These are phyloP conservation scores for Physcomitrellopsis africana DNA, from an alignment of 225 moss, liverwort and hornwort species.

Conservation along the genomic window DNA sequence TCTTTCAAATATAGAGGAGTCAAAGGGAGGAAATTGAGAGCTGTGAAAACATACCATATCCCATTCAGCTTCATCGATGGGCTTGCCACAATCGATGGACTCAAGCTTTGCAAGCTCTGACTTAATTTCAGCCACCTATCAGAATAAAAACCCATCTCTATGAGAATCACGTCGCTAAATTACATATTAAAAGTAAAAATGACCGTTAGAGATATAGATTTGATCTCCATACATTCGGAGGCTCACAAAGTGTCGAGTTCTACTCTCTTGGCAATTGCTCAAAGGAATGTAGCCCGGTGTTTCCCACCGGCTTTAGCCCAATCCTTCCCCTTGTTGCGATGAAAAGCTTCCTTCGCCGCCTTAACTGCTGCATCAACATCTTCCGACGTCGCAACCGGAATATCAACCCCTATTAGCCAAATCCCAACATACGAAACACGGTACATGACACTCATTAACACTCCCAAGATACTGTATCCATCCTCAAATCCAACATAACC, in stretches of 20 bases:
- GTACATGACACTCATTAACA: neutral
- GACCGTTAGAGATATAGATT: neutral
- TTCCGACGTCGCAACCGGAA: constrained; percentile 77
- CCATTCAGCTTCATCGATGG: constrained; percentile 97
- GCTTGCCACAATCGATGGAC: constrained; percentile 95
- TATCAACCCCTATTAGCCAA: constrained; percentile 31
- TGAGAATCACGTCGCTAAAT: neutral
- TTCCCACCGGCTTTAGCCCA: constrained; percentile 88
- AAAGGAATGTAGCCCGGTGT: constrained; percentile 76
- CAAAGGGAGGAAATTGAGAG: neutral
- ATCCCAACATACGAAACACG: neutral
- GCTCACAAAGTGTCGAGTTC: neutral
- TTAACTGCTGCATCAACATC: constrained; percentile 84
- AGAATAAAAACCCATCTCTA: constrained; percentile 1
- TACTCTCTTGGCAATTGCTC: constrained; percentile 90
- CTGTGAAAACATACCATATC: constrained; percentile 61
- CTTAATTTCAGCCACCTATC: constrained; percentile 85
- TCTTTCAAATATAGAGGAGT: neutral
- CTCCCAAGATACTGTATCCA: neutral
- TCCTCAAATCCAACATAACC: neutral
- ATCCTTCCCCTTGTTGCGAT: constrained; percentile 68
- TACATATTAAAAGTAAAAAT: neutral
- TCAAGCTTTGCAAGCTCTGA: constrained; percentile 84
- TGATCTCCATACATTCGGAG: neutral
- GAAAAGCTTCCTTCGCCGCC: constrained; percentile 79